A percentile compares a stretch with the other conserved stretches of the same genome.
These are phyloP conservation scores for Gynostemma pentaphyllum DNA, from an alignment of 306 rosid genomes.

Conservation along the genomic window DNA sequence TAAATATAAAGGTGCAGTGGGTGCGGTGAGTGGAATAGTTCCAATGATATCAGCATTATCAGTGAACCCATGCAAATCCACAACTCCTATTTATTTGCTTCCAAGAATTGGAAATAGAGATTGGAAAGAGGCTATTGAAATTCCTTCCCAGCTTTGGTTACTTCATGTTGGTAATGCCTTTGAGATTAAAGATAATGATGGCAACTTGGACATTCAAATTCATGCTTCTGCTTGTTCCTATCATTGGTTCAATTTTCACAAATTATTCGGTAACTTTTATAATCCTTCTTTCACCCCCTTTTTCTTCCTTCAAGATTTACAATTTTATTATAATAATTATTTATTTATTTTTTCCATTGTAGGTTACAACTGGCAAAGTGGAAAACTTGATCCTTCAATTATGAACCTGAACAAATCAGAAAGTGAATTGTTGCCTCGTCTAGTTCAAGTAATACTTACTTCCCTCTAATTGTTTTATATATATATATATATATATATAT, in stretches of 20 bases:
- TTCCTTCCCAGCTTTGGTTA: slow-evolving; percentile 74
- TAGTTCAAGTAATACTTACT: slow-evolving; percentile 38
- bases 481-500: background rate
- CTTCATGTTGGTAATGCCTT: slow-evolving; percentile 82
- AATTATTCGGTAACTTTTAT: slow-evolving; percentile 47
- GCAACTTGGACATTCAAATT: slow-evolving; percentile 43
- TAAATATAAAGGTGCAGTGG: slow-evolving; percentile 55
- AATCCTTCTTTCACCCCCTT: background rate
- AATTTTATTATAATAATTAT: too few relatives aligned
- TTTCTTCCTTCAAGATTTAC: too few relatives aligned
- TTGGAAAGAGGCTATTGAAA: slow-evolving; percentile 66
- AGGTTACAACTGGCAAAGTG: slow-evolving; percentile 84
- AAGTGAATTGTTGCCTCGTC: slow-evolving; percentile 46
- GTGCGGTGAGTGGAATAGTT: slow-evolving; percentile 57
- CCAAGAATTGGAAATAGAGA: slow-evolving; percentile 57
- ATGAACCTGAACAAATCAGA: slow-evolving; percentile 54
- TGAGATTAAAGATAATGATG: slow-evolving; percentile 24
- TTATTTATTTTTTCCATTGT: background rate
- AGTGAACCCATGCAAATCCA: slow-evolving; percentile 58
- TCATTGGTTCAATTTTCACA: slow-evolving; percentile 81
- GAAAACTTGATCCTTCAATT: slow-evolving; percentile 64
- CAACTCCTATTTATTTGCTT: slow-evolving; percentile 60
- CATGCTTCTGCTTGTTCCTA: slow-evolving; percentile 79
- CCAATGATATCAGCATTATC: slow-evolving; percentile 86
- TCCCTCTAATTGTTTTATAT: background rate